Evolutionary conservation across 768 basidiomycete species (phyloP).

Genomic region (Aureoboletus auriporus): DNA sequence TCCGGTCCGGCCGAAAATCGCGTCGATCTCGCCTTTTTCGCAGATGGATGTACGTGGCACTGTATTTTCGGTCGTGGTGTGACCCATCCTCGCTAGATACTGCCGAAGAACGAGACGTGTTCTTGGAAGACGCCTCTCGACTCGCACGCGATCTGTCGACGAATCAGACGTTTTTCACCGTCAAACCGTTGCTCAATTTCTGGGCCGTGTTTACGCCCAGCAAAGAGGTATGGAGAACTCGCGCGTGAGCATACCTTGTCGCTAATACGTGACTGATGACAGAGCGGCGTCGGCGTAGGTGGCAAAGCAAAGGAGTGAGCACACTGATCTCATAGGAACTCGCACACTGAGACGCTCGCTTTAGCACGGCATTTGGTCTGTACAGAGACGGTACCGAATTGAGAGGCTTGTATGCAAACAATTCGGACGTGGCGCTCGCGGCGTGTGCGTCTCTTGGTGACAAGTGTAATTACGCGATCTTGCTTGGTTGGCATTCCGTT

Average conservation of each 20-base stretch:
- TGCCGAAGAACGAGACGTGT: slow-evolving; percentile 52
- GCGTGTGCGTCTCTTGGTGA: slow-evolving; percentile 62
- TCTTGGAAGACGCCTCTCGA: slow-evolving; percentile 59
- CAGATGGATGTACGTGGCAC: slow-evolving; percentile 63
- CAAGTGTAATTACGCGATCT: slow-evolving; percentile 71
- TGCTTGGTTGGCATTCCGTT: slow-evolving; percentile 49
- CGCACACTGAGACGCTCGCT: background rate
- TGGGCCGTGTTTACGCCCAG: slow-evolving; percentile 80
- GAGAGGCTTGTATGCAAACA: slow-evolving; percentile 65
- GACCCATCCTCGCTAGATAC: slow-evolving; percentile 40
- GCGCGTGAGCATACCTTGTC: slow-evolving; percentile 18
- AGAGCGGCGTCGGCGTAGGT: slow-evolving; percentile 69
- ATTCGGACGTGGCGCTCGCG: slow-evolving; percentile 62
- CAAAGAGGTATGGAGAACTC: slow-evolving; percentile 47
- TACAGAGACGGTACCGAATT: slow-evolving; percentile 79
- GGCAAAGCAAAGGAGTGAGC: slow-evolving; percentile 67
- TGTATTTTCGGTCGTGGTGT: too few species aligned
- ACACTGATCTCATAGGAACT: background rate
- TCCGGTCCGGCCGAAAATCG: slow-evolving; percentile 65
- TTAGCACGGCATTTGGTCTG: slow-evolving; percentile 69
- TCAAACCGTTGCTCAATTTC: slow-evolving; percentile 73
- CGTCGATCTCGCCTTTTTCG: slow-evolving; percentile 73
- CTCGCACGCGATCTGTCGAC: slow-evolving; percentile 66
- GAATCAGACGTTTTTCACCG: slow-evolving; percentile 75
- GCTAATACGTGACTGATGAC: slow-evolving; percentile 7